Base-by-base conservation (phyloP, 345 rosid genomes). In the Rhizophora mangle region DNA sequence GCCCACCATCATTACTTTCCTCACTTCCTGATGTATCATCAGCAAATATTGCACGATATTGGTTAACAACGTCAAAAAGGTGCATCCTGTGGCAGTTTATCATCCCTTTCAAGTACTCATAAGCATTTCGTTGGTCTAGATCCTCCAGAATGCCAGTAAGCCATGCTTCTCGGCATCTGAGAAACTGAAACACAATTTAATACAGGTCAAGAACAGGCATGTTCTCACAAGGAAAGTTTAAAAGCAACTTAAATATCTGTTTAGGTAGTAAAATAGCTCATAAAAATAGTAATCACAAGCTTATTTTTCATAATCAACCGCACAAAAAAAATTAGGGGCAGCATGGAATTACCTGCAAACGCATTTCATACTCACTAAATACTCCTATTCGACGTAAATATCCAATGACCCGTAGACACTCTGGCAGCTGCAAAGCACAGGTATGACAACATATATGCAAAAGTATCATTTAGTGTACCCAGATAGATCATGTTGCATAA, bases 111-210 rank as follows among this genome's bases (percentile, higher is more conserved):
- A 95, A 78, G 85, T 87, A 92, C 69, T 90, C 97, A 66, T 92
- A 95, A 21, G 96, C 89, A 83, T 84, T 92, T 74, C 81, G 84
- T 81, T 89, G 99, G 79, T 90, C 96, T 68, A 92, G 78, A 86
- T 95, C 96, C 79, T 92, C 98, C 8, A 95, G 93, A 80, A 95
- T 87, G 65, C 97, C 96, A 78, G 93, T 87, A 73, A 95, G 96
- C 99, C 99, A 95, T 55, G 98, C 90, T 79, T 92, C 99, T 58
- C 96, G 91, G 72, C 99, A 95, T 84, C 96, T 90, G 76, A 95
- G 78, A 82, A 95, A 92, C 99, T 95, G 86, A 79, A 84, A 68
- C 57, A 81, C 9, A 74, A 72, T 19, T 65, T 55, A 55, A 55
- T 63, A 55, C 37, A 15, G 13, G 20, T 81, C 78, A 81, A 63